Base-by-base conservation (phyloP, 2,329 filamentous ascomycete genomes). In the Drechslera avenae region DNA sequence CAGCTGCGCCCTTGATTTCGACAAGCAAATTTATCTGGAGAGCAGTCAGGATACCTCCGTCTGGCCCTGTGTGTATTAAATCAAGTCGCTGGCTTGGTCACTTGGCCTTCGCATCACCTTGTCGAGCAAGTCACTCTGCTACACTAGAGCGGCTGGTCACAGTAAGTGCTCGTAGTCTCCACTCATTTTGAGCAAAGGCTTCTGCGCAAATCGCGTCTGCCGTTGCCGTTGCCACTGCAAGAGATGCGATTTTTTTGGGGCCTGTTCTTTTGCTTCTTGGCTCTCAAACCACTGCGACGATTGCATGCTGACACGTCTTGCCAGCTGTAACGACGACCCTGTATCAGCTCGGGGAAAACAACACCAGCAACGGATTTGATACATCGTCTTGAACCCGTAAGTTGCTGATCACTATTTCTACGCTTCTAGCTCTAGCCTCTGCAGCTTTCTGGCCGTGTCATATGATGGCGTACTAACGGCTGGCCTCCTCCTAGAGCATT, bases 81-180 rank as follows among this genome's bases (percentile, higher is more conserved):
- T 63, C n/a, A 57, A 52, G 36, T 56, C 37, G 46, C 30, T 52
- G 60, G 45, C 31, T 40, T 34, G 45, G 59, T 60, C 53, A 53
- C 44, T 60, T 16, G 49, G 45, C 9, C 40, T 42, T 56, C 43
- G 52, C 54, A 56, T 51, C 49, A 48, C 50, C 50, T 44, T 56
- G 23, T 41, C 43, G 26, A 54, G 41, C 59, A 65, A 61, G 62
- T 60, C 59, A 60, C 50, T 56, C 54, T 60, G 49, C 46, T 50
- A 61, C 62, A 46, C 31, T 45, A 17, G 31, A 54, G 46, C 45
- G 45, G 50, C 48, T 50, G 50, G 52, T 54, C 47, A 62, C 54
- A 39, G 68, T 68, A 63, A 57, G 65, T 57, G 19, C 44, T 53
- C 43, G 59, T 50, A 36, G 35, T 44, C 48, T 56, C 48, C 44